These are phyloP conservation scores for Trichoderma polysporum DNA, from an alignment of 2,329 filamentous ascomycete genomes.

Conservation along the genomic window DNA sequence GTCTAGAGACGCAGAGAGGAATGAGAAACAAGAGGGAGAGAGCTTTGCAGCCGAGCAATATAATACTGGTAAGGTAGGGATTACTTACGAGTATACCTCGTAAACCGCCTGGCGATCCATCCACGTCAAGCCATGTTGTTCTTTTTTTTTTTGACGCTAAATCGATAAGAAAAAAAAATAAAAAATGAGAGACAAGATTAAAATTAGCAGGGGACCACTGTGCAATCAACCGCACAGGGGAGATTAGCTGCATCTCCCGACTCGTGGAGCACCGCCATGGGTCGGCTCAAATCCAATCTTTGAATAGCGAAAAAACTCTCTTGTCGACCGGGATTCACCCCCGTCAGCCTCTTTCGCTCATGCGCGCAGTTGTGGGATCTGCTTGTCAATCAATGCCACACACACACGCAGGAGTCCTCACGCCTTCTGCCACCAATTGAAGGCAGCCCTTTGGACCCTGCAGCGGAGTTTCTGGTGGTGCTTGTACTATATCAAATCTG, in stretches of 20 bases:
- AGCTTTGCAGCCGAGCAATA: too few relatives aligned
- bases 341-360: conserved; percentile 1
- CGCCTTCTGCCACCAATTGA: neutral
- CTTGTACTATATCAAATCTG: neutral
- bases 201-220: conserved; percentile 13
- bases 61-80: too few relatives aligned
- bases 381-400: conserved; percentile 1
- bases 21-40: neutral
- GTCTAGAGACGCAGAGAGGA: neutral
- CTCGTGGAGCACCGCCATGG: conserved; percentile 14
- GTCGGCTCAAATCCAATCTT: conserved; percentile 4
- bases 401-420: neutral
- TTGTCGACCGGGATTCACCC: neutral
- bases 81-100: neutral
- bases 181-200: conserved; percentile 11
- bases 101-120: neutral
- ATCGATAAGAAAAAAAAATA: conserved; percentile 1
- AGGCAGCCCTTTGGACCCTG: neutral
- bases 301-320: neutral
- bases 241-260: conserved; percentile 18
- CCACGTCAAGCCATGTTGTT: conserved; percentile 3
- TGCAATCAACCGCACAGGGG: conserved; percentile 10
- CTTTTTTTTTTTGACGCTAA: conserved; percentile 1
- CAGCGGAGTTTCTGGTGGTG: neutral
- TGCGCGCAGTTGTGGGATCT: neutral